Base-by-base conservation (phyloP, 768 basidiomycete species). In the Leccinum obscurum region DNA sequence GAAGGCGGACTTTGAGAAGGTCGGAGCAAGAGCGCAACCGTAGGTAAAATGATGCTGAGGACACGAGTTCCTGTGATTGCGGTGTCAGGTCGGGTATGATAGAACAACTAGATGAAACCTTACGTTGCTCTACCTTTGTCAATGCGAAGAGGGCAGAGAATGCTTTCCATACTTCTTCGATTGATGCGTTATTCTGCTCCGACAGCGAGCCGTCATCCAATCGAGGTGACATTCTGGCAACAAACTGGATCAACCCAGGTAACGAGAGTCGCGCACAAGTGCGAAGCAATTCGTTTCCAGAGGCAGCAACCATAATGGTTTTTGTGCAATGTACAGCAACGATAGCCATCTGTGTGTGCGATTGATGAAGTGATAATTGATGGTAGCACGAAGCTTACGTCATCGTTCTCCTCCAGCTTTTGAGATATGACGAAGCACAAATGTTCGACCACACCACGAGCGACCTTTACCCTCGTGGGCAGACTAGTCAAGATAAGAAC, bases 291-390 rank as follows among this genome's bases (percentile, higher is more conserved):
- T 83, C 75, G 55, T 84, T 87, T 4, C 86, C 88, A 3, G 86
- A 77, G 0, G 93, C 89, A 3, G 95, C 87, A 6, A 84, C 72
- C 37, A 93, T 81, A 46, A 98, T 76, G 0, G 95, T 95, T 69
- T 90, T 92, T 2, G 90, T 85, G 67, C 96, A 98, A 66, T 98
- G 93, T 2, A 89, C 85, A 2, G 95, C 94, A 3, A 91, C 92
- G n/a, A 93, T 71, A 2, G 90, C 86, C 44, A 87, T 78, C 92
- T 97, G 41, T 34, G 59, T 97, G 41, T 34, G 59, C 30, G 30
- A 48, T 22, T 8, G 48, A 39, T 61, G 46, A 35, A 2, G 39
- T 24, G 28, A 44, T 11, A 37, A 64, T 49, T 7, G 17, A n/a
- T n/a, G 30, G n/a, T 8, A 9, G 50, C 17, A 26, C 66, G 76